Percentiles rank a stretch among this genome's conserved stretches.
These are phyloP conservation scores for Ganoderma resinaceum DNA, from an alignment of 1,284 basidiomycete species.

Conservation along the genomic window DNA sequence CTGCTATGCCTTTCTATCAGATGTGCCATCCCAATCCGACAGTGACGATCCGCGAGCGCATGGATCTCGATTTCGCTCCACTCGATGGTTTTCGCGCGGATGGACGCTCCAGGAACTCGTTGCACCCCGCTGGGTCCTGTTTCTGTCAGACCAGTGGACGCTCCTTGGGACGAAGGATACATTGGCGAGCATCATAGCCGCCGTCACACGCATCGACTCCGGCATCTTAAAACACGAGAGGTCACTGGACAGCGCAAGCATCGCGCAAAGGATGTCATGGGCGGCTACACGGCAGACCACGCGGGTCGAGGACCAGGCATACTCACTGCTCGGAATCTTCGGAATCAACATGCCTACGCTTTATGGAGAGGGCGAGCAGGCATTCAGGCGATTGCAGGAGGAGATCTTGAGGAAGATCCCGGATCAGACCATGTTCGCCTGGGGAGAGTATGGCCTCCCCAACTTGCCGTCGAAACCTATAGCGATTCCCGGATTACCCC, in stretches of 20 bases:
- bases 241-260: not conserved
- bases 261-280: not conserved
- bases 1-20: not conserved
- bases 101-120: too few species aligned
- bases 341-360: too few species aligned
- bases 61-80: not conserved
- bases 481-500: not conserved
- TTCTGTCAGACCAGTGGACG: slow-evolving; percentile 1
- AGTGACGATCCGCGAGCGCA: too few species aligned
- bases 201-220: not conserved
- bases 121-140: not conserved
- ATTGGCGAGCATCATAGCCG: not conserved
- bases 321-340: too few species aligned
- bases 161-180: slow-evolving; percentile 6
- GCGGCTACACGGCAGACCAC: not conserved
- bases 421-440: slow-evolving; percentile 1
- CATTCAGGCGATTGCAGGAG: not conserved
- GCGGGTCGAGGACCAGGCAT: not conserved
- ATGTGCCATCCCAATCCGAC: too few species aligned
- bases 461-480: too few species aligned
- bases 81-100: too few species aligned
- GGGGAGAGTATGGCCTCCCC: not conserved
- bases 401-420: not conserved
- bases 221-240: not conserved
- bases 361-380: too few species aligned